phyloP scores from a whole-genome alignment of 2,329 filamentous ascomycete genomes.

The Aspergillus sp. region DNA sequence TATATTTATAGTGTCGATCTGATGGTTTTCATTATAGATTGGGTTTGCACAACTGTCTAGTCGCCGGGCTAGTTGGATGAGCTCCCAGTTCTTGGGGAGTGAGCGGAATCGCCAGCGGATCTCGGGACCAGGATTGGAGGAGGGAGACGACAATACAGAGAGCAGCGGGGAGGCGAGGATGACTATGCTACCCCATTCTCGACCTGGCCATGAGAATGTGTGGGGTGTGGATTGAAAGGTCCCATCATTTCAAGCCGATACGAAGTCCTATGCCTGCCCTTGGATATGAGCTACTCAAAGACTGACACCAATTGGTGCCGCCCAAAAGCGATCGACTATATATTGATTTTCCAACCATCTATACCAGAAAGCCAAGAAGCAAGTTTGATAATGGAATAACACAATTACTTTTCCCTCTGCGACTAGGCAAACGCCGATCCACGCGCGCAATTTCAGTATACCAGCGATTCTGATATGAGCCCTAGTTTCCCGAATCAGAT shows the following conservation, averaged over 20 bases:
- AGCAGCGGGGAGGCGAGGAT: background rate
- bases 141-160: conserved; percentile 1
- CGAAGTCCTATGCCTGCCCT: too few relatives aligned
- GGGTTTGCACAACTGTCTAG: background rate
- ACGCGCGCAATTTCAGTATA: too few relatives aligned
- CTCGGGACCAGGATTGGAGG: conserved; percentile 7
- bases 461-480: too few relatives aligned
- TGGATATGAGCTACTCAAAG: too few relatives aligned
- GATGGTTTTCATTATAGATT: background rate
- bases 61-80: conserved; percentile 13
- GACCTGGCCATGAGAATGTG: conserved; percentile 1
- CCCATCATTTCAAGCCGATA: background rate
- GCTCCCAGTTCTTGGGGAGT: background rate
- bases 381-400: too few relatives aligned
- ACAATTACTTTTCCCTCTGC: too few relatives aligned
- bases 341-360: too few relatives aligned
- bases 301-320: too few relatives aligned
- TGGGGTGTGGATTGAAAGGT: conserved; percentile 8
- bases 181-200: conserved; percentile 3
- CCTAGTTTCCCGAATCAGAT: too few relatives aligned
- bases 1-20: background rate
- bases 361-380: too few relatives aligned
- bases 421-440: too few relatives aligned
- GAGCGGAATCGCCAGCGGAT: conserved; percentile 11
- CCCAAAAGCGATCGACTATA: too few relatives aligned